Evolutionary conservation across 345 rosid genomes (phyloP).

Genomic region (Acer yangbiense): DNA sequence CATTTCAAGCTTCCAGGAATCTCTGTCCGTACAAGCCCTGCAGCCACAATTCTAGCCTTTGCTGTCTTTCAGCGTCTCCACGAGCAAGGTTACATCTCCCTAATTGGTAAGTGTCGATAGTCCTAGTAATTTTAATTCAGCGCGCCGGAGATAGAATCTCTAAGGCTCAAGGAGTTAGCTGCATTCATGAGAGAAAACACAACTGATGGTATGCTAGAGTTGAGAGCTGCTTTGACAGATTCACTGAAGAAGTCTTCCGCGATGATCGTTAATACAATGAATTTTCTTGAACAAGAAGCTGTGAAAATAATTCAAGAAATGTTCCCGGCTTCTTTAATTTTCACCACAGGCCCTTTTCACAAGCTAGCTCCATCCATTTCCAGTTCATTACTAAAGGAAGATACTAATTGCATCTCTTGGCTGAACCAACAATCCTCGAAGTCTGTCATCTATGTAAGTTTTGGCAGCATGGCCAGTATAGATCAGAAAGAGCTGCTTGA

Average conservation of each 20-base stretch:
- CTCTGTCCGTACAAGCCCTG: slow-evolving; percentile 21
- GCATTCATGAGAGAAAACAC: background rate
- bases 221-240: background rate
- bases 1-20: slow-evolving; percentile 30
- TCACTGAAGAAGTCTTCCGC: slow-evolving; percentile 20
- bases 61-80: background rate
- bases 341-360: slow-evolving; percentile 36
- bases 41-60: slow-evolving; percentile 16
- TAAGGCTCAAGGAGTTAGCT: slow-evolving; percentile 22
- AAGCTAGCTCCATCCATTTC: slow-evolving; percentile 7
- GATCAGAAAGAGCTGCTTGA: slow-evolving; percentile 21
- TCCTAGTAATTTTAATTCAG: background rate
- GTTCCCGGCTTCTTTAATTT: slow-evolving; percentile 12
- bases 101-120: slow-evolving; percentile 17
- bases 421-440: slow-evolving; percentile 26
- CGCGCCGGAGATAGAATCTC: slow-evolving; percentile 13
- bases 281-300: slow-evolving; percentile 24
- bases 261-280: slow-evolving; percentile 29
- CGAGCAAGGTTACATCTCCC: slow-evolving; percentile 23
- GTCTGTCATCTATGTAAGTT: slow-evolving; percentile 30
- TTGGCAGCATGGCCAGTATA: slow-evolving; percentile 27
- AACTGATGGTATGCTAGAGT: background rate
- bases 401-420: slow-evolving; percentile 24
- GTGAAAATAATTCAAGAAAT: slow-evolving; percentile 9
- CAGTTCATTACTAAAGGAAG: slow-evolving; percentile 20